These are phyloP conservation scores for Trichosanthes truncata DNA, from an alignment of 306 rosid species.

Conservation along the genomic window DNA sequence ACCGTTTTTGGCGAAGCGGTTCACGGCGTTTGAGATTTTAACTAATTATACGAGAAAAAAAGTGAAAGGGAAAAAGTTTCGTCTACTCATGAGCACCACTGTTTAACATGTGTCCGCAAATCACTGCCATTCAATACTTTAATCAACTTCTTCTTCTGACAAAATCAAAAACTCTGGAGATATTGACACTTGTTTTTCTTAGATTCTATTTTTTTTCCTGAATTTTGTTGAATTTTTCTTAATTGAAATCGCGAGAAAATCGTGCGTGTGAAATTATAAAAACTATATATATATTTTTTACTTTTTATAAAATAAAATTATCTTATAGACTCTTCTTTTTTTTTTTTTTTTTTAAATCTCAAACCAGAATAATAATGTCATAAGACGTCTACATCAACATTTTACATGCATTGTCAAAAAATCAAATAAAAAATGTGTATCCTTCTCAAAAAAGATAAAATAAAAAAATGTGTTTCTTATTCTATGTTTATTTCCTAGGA, in stretches of 20 bases:
- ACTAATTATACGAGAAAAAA: neutral
- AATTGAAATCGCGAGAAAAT: neutral
- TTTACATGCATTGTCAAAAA: neutral
- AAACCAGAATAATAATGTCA: neutral
- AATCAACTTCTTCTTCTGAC: neutral
- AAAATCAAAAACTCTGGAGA: neutral
- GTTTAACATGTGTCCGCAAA: neutral
- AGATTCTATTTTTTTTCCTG: neutral
- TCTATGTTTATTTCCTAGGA: too few relatives aligned
- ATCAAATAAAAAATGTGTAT: neutral
- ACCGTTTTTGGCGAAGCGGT: slow-evolving; percentile 2
- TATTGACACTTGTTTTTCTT: neutral
- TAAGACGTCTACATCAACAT: neutral
- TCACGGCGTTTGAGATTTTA: neutral
- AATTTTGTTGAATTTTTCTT: neutral
- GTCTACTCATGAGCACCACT: neutral
- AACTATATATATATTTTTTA: neutral
- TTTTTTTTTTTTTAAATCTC: neutral
- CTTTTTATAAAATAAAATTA: neutral
- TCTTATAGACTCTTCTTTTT: neutral
- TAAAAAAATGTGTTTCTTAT: neutral
- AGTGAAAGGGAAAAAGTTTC: neutral
- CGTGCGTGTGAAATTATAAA: neutral
- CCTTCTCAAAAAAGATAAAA: too few relatives aligned
- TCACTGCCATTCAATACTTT: neutral